phyloP scores from a whole-genome alignment of 257 asterid species.

The Cruciata laevipes region DNA sequence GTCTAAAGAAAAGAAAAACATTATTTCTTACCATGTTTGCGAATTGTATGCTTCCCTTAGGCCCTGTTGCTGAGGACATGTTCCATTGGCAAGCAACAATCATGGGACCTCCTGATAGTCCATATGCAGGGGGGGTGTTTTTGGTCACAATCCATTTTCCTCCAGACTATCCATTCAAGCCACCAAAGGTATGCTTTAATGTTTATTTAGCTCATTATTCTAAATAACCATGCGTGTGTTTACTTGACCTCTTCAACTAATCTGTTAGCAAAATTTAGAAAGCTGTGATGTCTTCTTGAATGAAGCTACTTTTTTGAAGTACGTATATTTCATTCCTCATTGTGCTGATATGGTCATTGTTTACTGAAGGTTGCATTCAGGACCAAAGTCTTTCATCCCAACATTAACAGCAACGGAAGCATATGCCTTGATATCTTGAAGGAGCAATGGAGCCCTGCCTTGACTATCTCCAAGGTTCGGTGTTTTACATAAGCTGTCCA shows the following conservation, averaged over 20 bases:
- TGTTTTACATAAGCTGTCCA: constrained; percentile 6
- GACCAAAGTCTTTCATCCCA: constrained; percentile 74
- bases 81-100: constrained; percentile 84
- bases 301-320: too few species aligned
- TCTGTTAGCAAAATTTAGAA: neutral
- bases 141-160: constrained; percentile 68
- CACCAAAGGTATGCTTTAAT: constrained; percentile 48
- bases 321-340: neutral
- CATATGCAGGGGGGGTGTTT: constrained; percentile 74
- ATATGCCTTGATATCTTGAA: constrained; percentile 76
- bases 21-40: neutral
- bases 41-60: constrained; percentile 26
- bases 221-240: neutral
- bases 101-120: constrained; percentile 80
- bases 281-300: neutral
- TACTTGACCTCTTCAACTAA: too few species aligned
- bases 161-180: constrained; percentile 74
- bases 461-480: constrained; percentile 67
- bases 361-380: constrained; percentile 61
- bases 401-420: constrained; percentile 72
- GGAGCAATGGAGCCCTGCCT: constrained; percentile 89
- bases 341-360: constrained; percentile 8
- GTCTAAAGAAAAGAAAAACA: neutral
- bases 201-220: neutral
- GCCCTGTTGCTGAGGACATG: constrained; percentile 82